Percentiles rank a stretch among this genome's conserved stretches.
phyloP scores from a whole-genome alignment of 2,329 filamentous ascomycete genomes.

The Metarhizium robertsii region DNA sequence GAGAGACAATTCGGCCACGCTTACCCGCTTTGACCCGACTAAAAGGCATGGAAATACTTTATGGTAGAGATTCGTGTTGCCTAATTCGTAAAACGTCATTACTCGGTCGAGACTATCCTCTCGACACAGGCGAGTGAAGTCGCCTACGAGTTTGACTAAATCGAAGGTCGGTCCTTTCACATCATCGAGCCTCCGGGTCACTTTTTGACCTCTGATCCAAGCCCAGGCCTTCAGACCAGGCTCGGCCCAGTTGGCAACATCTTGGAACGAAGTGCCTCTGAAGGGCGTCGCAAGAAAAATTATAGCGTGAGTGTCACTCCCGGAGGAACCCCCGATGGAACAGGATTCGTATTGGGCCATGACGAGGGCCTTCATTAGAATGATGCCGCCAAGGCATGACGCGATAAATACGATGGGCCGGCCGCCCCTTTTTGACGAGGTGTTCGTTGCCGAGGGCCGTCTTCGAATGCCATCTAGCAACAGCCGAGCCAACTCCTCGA shows the following conservation, averaged over 20 bases:
- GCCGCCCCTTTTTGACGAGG: neutral
- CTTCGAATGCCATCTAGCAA: conserved; percentile 10
- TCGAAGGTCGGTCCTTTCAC: too few species aligned
- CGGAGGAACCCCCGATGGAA: conserved; percentile 5
- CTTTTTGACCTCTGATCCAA: too few species aligned
- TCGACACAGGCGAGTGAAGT: too few species aligned
- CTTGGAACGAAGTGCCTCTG: conserved; percentile 16
- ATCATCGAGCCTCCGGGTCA: too few species aligned
- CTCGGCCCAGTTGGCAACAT: conserved; percentile 14
- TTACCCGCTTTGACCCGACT: too few species aligned
- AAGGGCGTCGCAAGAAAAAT: conserved; percentile 21
- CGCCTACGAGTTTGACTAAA: too few species aligned
- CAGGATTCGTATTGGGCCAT: conserved; percentile 8
- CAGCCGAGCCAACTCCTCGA: conserved; percentile 7
- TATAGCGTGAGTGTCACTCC: conserved; percentile 12
- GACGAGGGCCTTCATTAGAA: conserved; percentile 19
- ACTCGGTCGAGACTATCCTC: too few species aligned
- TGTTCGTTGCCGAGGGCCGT: neutral
- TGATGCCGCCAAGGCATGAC: conserved; percentile 23
- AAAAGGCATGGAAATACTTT: too few species aligned
- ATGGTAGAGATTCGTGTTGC: too few species aligned
- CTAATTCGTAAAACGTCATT: too few species aligned
- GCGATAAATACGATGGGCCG: conserved; percentile 22
- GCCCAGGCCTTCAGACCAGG: conserved; percentile 6
- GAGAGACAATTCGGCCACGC: too few species aligned